Conservation (phyloP, 2,329 filamentous ascomycete species). For the Penicillium hesseltinei region DNA sequence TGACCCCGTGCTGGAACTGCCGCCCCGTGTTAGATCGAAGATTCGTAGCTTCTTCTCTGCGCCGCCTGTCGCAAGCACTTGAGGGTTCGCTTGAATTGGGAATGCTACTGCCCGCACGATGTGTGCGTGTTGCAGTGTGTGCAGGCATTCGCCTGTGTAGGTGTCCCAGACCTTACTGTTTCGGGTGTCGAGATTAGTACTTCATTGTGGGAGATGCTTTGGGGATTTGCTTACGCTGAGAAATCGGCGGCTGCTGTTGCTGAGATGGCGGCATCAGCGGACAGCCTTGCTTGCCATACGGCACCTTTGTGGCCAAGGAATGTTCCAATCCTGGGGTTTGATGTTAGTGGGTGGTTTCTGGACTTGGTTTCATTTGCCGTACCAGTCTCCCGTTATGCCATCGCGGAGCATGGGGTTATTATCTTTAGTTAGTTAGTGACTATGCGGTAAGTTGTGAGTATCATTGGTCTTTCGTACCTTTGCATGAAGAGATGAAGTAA, state of each 20-base stretch:
- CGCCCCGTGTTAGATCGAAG: slow-evolving; percentile 70
- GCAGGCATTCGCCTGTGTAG: slow-evolving; percentile 83
- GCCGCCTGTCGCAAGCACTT: slow-evolving; percentile 83
- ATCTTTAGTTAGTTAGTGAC: slow-evolving; percentile 54
- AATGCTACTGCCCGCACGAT: slow-evolving; percentile 95
- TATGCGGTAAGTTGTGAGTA: background rate
- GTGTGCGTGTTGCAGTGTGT: slow-evolving; percentile 86
- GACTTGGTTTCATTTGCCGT: slow-evolving; percentile 26
- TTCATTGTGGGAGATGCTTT: background rate
- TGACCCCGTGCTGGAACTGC: slow-evolving; percentile 37
- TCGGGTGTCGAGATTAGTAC: slow-evolving; percentile 30
- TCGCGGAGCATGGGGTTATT: slow-evolving; percentile 98
- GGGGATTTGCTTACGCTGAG: slow-evolving; percentile 65
- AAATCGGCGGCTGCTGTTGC: slow-evolving; percentile 96
- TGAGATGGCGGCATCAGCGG: slow-evolving; percentile 80
- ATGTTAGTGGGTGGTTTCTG: slow-evolving; percentile 8
- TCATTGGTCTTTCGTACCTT: slow-evolving; percentile 56
- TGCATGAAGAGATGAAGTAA: slow-evolving; percentile 91
- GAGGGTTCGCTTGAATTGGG: slow-evolving; percentile 73
- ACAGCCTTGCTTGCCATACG: slow-evolving; percentile 92
- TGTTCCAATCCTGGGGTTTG: slow-evolving; percentile 71
- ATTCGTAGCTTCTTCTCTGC: slow-evolving; percentile 96
- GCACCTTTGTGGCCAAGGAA: slow-evolving; percentile 98
- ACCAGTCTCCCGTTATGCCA: slow-evolving; percentile 93
- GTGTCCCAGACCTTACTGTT: slow-evolving; percentile 93